Conservation (phyloP, 192 early-diverging fungal genomes). For the Umbelopsis isabellina region DNA sequence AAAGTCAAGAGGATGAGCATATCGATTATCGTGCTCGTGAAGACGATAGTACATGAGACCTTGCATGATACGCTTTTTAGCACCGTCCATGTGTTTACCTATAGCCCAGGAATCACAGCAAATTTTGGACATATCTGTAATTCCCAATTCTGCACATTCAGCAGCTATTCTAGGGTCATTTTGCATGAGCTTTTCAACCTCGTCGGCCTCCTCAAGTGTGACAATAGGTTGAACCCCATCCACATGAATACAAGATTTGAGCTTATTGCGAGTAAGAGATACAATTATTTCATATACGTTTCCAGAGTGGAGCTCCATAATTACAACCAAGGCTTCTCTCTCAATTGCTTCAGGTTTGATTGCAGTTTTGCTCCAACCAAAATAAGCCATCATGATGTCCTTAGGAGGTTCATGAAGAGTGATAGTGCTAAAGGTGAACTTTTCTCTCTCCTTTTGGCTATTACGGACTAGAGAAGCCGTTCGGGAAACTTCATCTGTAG, state of each 20-base stretch:
- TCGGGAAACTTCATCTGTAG: constrained; percentile 35
- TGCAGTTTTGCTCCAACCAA: constrained; percentile 33
- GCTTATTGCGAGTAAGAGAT: constrained; percentile 19
- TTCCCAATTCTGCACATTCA: constrained; percentile 42
- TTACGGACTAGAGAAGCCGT: constrained; percentile 29
- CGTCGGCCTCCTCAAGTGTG: constrained; percentile 41
- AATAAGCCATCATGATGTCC: constrained; percentile 35
- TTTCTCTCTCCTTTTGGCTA: constrained; percentile 15
- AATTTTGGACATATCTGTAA: constrained; percentile 39
- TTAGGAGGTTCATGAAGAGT: constrained; percentile 42
- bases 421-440: constrained; percentile 41
- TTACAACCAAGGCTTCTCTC: constrained; percentile 39
- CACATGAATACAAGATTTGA: constrained; percentile 29
- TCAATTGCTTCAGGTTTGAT: constrained; percentile 29
- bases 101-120: constrained; percentile 44
- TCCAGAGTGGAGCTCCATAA: constrained; percentile 32
- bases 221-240: constrained; percentile 43
- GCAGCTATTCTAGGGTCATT: constrained; percentile 31
- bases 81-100: constrained; percentile 33
- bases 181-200: constrained; percentile 33
- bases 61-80: constrained; percentile 35
- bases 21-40: constrained; percentile 43
- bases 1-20: constrained; percentile 46
- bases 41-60: constrained; percentile 44
- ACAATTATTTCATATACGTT: constrained; percentile 35